Conservation (phyloP, 2,329 filamentous ascomycete genomes). For the Aspergillus intermedius region DNA sequence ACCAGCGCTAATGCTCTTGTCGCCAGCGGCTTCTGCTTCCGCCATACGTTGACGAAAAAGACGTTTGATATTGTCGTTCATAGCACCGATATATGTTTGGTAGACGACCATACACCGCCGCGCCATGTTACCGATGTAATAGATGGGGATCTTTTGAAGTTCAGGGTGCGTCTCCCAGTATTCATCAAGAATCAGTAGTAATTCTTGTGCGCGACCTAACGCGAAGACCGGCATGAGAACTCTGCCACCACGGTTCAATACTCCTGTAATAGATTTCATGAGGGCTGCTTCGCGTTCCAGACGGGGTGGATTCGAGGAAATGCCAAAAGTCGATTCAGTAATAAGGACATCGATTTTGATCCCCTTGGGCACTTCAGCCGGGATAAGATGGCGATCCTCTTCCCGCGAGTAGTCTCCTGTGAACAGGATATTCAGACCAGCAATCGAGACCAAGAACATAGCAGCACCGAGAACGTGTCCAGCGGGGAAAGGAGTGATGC, state of each 20-base stretch:
- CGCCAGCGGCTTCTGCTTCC: constrained; percentile 74
- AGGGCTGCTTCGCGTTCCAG: constrained; percentile 85
- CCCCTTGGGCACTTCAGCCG: constrained; percentile 79
- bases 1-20: constrained; percentile 61
- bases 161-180: constrained; percentile 90
- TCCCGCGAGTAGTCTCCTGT: constrained; percentile 97
- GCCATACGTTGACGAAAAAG: constrained; percentile 91
- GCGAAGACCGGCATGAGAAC: constrained; percentile 95
- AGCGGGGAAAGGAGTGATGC: constrained; percentile 93
- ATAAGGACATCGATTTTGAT: constrained; percentile 95
- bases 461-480: constrained; percentile 96
- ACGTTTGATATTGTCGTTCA: constrained; percentile 98
- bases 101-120: constrained; percentile 98
- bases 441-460: constrained; percentile 98
- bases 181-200: constrained; percentile 90
- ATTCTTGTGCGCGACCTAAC: constrained; percentile 84
- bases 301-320: constrained; percentile 85
- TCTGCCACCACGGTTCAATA: constrained; percentile 84
- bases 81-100: constrained; percentile 93
- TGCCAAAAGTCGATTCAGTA: constrained; percentile 94
- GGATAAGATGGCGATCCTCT: constrained; percentile 90
- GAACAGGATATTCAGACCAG: constrained; percentile 92
- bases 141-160: constrained; percentile 86
- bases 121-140: constrained; percentile 92
- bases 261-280: constrained; percentile 90